Conservation (phyloP, 192 early-diverging fungal species). For the Mortierella hygrophila region DNA sequence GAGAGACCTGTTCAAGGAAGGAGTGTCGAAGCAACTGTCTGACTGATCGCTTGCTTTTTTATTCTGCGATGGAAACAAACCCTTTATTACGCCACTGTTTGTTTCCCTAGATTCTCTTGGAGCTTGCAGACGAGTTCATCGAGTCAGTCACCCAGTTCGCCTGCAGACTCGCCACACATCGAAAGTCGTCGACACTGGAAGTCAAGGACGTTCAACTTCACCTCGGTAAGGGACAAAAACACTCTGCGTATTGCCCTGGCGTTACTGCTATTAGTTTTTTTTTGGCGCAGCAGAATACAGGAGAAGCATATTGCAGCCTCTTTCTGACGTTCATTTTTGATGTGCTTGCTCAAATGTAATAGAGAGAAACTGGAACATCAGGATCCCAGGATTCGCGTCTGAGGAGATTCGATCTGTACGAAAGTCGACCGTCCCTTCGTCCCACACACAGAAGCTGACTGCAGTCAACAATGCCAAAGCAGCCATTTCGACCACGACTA, state of each 20-base stretch:
- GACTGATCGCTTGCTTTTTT: background rate
- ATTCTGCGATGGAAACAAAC: background rate
- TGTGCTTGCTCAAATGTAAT: background rate
- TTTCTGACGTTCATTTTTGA: background rate
- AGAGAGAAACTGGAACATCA: constrained; percentile 92
- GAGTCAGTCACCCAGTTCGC: constrained; percentile 86
- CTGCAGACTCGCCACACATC: constrained; percentile 86
- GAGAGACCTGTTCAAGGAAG: background rate
- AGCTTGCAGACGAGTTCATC: constrained; percentile 91
- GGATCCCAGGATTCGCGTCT: constrained; percentile 89
- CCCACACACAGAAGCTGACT: constrained; percentile 73
- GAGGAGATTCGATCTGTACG: constrained; percentile 83
- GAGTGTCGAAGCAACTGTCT: background rate
- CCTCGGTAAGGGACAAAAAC: constrained; percentile 64
- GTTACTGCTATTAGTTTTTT: background rate
- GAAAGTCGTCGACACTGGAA: constrained; percentile 80
- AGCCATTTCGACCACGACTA: constrained; percentile 16
- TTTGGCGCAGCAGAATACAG: background rate
- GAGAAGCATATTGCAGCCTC: background rate
- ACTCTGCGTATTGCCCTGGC: background rate
- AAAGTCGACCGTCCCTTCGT: constrained; percentile 72
- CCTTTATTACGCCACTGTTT: background rate
- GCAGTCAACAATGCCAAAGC: constrained; percentile 69
- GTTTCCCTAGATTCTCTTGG: constrained; percentile 75
- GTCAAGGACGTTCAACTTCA: constrained; percentile 91